A percentile compares a stretch with the other conserved stretches of the same genome.
phyloP scores from a whole-genome alignment of 192 early-diverging fungal species.

The Coemansia sp. region DNA sequence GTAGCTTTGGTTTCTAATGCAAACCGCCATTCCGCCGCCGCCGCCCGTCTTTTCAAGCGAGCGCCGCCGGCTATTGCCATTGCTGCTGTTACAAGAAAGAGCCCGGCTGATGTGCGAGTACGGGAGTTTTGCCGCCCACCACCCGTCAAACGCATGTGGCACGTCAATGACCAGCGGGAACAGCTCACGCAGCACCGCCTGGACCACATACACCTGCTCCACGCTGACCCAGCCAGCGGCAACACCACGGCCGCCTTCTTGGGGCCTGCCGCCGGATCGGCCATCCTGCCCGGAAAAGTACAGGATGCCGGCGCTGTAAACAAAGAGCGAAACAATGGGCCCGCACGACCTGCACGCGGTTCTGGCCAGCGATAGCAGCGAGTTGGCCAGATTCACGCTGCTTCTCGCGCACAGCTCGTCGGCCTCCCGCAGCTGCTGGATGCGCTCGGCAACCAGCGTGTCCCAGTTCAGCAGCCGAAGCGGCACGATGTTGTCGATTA shows the following conservation, averaged over 20 bases:
- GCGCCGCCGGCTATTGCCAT: too few relatives aligned
- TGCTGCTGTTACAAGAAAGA: not conserved
- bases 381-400: not conserved
- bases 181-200: slow-evolving; percentile 37
- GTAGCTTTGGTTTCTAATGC: slow-evolving; percentile 2
- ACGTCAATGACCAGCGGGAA: slow-evolving; percentile 39
- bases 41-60: too few relatives aligned
- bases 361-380: slow-evolving; percentile 11
- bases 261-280: not conserved
- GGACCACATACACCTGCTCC: slow-evolving; percentile 37
- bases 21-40: not conserved
- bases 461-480: slow-evolving; percentile 40
- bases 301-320: slow-evolving; percentile 19
- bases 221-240: slow-evolving; percentile 8
- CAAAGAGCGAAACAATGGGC: slow-evolving; percentile 28
- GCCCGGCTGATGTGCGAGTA: slow-evolving; percentile 14
- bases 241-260: not conserved
- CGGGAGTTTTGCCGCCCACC: slow-evolving; percentile 35
- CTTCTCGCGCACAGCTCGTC: slow-evolving; percentile 11
- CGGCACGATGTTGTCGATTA: slow-evolving; percentile 28
- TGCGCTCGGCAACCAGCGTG: not conserved
- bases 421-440: slow-evolving; percentile 10
- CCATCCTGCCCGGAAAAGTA: not conserved
- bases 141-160: slow-evolving; percentile 37
- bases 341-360: slow-evolving; percentile 31